A percentile compares a stretch with the other conserved stretches of the same genome.
These are phyloP conservation scores for Saraca asoca DNA, from an alignment of 331 rosid species.

Conservation along the genomic window DNA sequence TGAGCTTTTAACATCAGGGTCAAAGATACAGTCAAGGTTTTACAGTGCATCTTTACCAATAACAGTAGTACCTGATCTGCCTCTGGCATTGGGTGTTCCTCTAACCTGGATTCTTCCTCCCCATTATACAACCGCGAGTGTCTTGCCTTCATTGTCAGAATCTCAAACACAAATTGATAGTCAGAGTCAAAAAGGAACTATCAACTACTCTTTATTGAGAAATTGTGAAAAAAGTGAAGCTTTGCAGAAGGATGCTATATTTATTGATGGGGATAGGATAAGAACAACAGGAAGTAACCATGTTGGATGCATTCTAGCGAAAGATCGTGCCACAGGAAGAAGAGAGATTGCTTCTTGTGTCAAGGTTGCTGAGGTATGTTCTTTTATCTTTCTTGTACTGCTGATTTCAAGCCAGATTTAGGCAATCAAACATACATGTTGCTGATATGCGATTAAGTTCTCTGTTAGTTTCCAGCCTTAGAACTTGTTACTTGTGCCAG, in stretches of 20 bases:
- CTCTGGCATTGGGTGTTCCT: slow-evolving; percentile 85
- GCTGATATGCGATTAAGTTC: not conserved
- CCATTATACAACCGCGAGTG: slow-evolving; percentile 64
- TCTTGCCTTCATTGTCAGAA: slow-evolving; percentile 67
- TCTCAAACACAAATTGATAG: slow-evolving; percentile 53
- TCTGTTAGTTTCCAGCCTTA: not conserved
- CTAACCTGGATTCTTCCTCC: slow-evolving; percentile 97
- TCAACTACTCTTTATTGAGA: slow-evolving; percentile 68
- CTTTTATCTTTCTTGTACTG: slow-evolving; percentile 21
- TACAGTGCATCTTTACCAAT: slow-evolving; percentile 74
- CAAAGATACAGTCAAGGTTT: slow-evolving; percentile 46
- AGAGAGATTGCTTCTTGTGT: slow-evolving; percentile 88
- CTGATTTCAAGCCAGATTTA: slow-evolving; percentile 25
- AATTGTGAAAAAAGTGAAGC: slow-evolving; percentile 55
- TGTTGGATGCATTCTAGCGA: slow-evolving; percentile 89
- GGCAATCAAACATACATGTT: not conserved
- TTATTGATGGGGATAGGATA: slow-evolving; percentile 75
- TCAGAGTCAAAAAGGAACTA: slow-evolving; percentile 62
- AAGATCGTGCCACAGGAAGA: slow-evolving; percentile 78
- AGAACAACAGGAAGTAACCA: slow-evolving; percentile 67
- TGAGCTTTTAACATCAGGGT: slow-evolving; percentile 56
- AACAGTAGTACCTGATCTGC: slow-evolving; percentile 79
- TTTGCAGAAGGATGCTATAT: slow-evolving; percentile 63
- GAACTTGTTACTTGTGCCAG: slow-evolving; percentile 2
- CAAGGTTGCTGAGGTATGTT: slow-evolving; percentile 78